phyloP scores from a whole-genome alignment of 805 yeast species.

The Myxozyma vanderwaltii region DNA sequence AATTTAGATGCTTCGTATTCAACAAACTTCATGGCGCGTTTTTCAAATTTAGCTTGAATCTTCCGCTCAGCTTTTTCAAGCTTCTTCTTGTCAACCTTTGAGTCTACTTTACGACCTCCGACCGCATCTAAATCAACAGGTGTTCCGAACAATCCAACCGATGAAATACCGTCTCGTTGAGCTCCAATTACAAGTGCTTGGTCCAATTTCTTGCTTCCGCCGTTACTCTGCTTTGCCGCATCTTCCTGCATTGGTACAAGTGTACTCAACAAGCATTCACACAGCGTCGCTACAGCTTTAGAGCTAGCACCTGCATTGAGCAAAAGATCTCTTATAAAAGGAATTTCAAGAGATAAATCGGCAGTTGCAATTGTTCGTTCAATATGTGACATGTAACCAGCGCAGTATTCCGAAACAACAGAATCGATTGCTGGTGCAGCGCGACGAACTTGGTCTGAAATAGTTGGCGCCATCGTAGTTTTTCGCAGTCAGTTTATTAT shows the following conservation, averaged over 20 bases:
- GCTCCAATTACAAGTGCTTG: constrained; percentile 63
- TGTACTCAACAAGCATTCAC: constrained; percentile 50
- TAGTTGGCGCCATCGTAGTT: constrained; percentile 21
- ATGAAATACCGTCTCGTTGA: constrained; percentile 67
- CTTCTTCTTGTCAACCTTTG: constrained; percentile 94
- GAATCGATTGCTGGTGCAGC: constrained; percentile 87
- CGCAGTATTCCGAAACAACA: constrained; percentile 85
- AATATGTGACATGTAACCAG: constrained; percentile 82
- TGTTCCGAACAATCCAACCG: constrained; percentile 76
- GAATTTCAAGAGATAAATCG: constrained; percentile 59
- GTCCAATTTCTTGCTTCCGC: constrained; percentile 77
- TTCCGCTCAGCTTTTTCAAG: constrained; percentile 96
- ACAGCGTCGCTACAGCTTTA: constrained; percentile 55
- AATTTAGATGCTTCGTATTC: constrained; percentile 93
- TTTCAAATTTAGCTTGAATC: constrained; percentile 95
- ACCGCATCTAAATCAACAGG: constrained; percentile 80
- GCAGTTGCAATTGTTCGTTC: constrained; percentile 78
- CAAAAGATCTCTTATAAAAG: constrained; percentile 65
- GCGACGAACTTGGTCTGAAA: constrained; percentile 64
- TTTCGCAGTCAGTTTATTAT: too few relatives aligned
- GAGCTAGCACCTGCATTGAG: constrained; percentile 80
- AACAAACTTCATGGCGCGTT: constrained; percentile 61
- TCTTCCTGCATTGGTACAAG: constrained; percentile 60
- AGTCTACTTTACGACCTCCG: constrained; percentile 86
- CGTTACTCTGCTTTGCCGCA: constrained; percentile 42